Conservation (phyloP, 495 filamentous ascomycete genomes). For the Neurospora sp. region DNA sequence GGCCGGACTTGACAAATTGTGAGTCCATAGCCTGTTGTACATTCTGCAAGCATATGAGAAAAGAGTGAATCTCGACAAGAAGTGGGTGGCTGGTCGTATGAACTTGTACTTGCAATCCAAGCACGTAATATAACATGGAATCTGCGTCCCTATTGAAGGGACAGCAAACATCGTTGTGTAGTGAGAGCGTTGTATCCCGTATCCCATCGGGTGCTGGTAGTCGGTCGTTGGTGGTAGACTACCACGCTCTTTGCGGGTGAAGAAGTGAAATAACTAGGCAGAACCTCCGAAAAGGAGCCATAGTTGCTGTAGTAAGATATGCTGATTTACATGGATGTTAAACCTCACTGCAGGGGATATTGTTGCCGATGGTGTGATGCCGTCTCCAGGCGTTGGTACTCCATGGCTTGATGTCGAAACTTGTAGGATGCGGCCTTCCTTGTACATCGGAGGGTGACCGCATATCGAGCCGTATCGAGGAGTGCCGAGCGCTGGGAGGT, state of each 20-base stretch:
- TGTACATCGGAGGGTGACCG: neutral
- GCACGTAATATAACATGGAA: neutral
- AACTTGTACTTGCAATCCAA: neutral
- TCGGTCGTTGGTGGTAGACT: neutral
- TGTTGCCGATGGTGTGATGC: neutral
- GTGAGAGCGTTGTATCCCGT: neutral
- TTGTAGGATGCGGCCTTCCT: neutral
- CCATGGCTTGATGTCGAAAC: neutral
- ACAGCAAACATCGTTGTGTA: neutral
- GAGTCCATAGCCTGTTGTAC: neutral
- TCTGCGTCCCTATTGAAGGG: neutral
- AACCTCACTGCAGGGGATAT: neutral
- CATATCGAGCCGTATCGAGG: neutral
- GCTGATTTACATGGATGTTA: neutral
- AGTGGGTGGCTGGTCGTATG: neutral
- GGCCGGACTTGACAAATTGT: neutral
- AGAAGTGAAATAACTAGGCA: neutral
- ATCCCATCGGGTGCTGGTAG: neutral
- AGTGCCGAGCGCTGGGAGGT: neutral
- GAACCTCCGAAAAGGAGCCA: neutral
- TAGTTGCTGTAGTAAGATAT: neutral
- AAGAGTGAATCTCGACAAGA: neutral
- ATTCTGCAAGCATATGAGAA: neutral
- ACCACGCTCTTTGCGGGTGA: neutral
- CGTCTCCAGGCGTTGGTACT: neutral